Evolutionary conservation across 805 yeast species (phyloP).

Genomic region (Gaillardinia entomophila): DNA sequence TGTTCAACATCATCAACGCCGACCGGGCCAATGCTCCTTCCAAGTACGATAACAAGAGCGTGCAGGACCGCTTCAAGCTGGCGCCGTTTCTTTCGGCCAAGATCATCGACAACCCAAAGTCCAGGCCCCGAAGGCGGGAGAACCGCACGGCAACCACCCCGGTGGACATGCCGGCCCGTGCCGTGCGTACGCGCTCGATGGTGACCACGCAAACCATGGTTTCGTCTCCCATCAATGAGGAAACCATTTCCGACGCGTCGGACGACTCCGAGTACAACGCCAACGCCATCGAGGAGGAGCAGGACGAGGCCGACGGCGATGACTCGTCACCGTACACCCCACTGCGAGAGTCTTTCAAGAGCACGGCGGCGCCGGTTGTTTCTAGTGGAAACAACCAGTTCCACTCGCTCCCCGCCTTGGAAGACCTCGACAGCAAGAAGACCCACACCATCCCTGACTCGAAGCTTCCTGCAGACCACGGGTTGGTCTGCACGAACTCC

Average conservation of each 20-base stretch:
- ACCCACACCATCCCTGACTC: constrained; percentile 35
- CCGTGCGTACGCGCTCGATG: constrained; percentile 40
- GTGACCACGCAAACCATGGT: constrained; percentile 24
- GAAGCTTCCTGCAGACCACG: constrained; percentile 35
- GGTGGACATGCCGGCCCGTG: constrained; percentile 24
- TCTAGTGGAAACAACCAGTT: constrained; percentile 14
- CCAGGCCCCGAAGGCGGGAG: constrained; percentile 15
- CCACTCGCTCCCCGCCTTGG: constrained; percentile 38
- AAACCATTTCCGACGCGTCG: constrained; percentile 23
- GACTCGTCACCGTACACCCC: constrained; percentile 36
- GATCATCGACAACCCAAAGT: constrained; percentile 32
- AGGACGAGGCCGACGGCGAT: constrained; percentile 13
- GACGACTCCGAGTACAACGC: constrained; percentile 36
- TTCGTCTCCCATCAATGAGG: constrained; percentile 40
- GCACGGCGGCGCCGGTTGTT: constrained; percentile 4
- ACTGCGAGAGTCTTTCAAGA: constrained; percentile 34
- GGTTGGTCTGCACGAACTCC: constrained; percentile 33
- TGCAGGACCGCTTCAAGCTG: constrained; percentile 41
- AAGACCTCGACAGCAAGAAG: constrained; percentile 38
- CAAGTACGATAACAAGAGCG: constrained; percentile 33
- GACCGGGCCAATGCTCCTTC: constrained; percentile 34
- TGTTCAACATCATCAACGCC: constrained; percentile 36
- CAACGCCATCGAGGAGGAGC: constrained; percentile 16
- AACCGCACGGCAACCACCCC: constrained; percentile 8
- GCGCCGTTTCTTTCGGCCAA: constrained; percentile 39